phyloP scores from a whole-genome alignment of 1,139 yeast species.

The Geotrichum cucujoidarum region DNA sequence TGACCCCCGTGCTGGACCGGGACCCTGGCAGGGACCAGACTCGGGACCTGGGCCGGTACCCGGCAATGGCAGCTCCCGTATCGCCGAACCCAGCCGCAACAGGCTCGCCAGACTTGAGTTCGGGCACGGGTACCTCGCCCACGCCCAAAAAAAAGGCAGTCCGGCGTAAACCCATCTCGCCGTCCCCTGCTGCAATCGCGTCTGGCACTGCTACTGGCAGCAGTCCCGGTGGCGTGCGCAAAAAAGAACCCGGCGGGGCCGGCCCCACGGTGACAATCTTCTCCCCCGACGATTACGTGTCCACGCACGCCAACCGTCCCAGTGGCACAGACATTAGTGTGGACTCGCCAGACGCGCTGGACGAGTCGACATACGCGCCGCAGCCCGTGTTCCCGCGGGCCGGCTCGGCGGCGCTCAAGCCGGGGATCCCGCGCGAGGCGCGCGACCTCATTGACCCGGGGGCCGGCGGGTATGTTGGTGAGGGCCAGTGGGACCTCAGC shows the following conservation, averaged over 20 bases:
- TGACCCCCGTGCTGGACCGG: not conserved
- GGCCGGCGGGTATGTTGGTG: not conserved
- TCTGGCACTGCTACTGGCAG: not conserved
- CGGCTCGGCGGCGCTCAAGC: not conserved
- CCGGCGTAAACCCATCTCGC: not conserved
- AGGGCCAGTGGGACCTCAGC: constrained; percentile 13
- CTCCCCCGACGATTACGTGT: constrained; percentile 8
- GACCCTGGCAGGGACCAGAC: not conserved
- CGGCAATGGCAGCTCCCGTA: not conserved
- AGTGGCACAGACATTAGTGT: not conserved
- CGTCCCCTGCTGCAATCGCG: not conserved
- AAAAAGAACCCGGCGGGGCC: not conserved
- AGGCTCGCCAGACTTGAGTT: not conserved
- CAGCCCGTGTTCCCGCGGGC: constrained; percentile 9
- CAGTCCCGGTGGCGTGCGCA: not conserved
- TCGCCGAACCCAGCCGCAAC: not conserved
- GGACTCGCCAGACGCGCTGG: not conserved
- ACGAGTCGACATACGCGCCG: constrained; percentile 6
- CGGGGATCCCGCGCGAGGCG: not conserved
- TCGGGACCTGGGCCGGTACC: not conserved
- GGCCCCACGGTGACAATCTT: not conserved
- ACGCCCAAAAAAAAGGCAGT: no score
- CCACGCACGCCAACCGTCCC: not conserved
- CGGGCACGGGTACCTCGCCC: no score
- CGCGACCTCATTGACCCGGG: constrained; percentile 6